phyloP scores from a whole-genome alignment of 1,284 basidiomycete species.

The Trametes sp. region DNA sequence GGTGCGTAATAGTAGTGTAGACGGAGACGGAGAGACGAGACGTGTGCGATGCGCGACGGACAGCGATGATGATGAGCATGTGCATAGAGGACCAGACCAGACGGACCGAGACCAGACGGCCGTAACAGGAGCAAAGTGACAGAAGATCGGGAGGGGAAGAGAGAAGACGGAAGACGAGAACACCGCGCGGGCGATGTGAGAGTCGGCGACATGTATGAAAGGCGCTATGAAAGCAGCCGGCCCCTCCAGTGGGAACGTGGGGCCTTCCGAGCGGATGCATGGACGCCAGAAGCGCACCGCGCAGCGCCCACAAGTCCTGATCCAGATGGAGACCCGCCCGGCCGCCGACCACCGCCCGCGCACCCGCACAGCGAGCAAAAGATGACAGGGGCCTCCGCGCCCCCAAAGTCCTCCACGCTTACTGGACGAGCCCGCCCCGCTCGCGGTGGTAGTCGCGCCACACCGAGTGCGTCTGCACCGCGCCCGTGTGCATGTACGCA shows the following conservation, averaged over 20 bases:
- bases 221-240: not conserved
- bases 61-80: conserved; percentile 12
- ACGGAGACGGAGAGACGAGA: not conserved
- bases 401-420: not conserved
- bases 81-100: not conserved
- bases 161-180: not conserved
- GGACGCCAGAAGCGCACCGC: conserved; percentile 7
- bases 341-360: not conserved
- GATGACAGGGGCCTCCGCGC: not conserved
- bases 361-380: not conserved
- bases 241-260: not conserved
- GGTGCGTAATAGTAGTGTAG: conserved; percentile 2
- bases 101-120: not conserved
- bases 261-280: not conserved
- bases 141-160: not conserved
- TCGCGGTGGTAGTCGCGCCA: conserved; percentile 23
- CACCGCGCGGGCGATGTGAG: not conserved
- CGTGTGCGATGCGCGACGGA: conserved; percentile 11
- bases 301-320: conserved; percentile 10
- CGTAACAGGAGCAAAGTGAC: not conserved
- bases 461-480: conserved; percentile 6
- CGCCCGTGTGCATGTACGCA: conserved; percentile 25
- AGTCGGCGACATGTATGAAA: not conserved
- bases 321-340: not conserved
- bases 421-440: conserved; percentile 28